Evolutionary conservation across 2,329 filamentous ascomycete genomes (phyloP), one percentile per base, ranked within the genome.

Genomic region (Colletotrichum echinochloae): DNA sequence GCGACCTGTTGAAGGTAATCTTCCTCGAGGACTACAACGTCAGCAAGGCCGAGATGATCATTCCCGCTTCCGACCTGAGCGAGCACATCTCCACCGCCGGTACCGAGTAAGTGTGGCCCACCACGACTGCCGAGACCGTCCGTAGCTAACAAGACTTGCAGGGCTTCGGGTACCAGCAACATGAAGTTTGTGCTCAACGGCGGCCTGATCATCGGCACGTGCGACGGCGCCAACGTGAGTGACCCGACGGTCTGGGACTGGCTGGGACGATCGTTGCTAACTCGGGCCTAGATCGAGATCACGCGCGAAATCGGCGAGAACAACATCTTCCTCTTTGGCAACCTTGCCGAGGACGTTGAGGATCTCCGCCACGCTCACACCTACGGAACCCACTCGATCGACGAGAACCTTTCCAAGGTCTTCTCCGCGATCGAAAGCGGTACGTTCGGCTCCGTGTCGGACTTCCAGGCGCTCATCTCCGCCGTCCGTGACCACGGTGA

Each of bases 121-220:
- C 57, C 49, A 26, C 65, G 39, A 11, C 63, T 59, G 35, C 9
- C 39, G n/a, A 44, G 18, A 14, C 14, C 26, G n/a, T 44, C 33
- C n/a, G 20, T 16, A 37, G 35, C 70, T 76, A 65, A 74, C 70
- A 72, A 20, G 18, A 9, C 63, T 75, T 8, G 65, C 59, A 88
- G 86, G 79, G 89, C 89, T 26, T 91, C 88, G 73, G 95, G 95
- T 73, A 97, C 94, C 16, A 97, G 94, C 78, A 99, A 99, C 89
- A 99, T 99, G 96, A 99, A 99, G 83, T 99, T 99, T 81, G 96
- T 98, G 18, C 87, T 99, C 77, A 99, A 98, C 77, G 96, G 96
- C 74, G 96, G 96, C 73, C 86, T 99, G 72, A 97, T 99, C 78
- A 99, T 99, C 76, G 96, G 96, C 76, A 99, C 96, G 26, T 98